Evolutionary conservation across 23 red algal species (phyloP), one percentile per base, ranked within the genome.

Genomic region (Gracilaria domingensis): DNA sequence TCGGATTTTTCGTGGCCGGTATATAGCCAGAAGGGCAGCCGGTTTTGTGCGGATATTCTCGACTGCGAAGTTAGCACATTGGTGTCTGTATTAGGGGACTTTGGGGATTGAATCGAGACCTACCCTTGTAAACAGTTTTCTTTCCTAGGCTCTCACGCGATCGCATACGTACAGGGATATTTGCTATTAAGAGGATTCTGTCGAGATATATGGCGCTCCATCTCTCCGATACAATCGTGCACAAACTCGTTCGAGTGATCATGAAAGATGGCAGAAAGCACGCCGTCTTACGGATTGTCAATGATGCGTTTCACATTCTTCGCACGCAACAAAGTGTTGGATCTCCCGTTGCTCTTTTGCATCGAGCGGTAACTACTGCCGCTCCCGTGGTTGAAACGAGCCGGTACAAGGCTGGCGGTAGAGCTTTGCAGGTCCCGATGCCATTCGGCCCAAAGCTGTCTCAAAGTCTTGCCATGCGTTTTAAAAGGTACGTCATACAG

Each of bases 161-260:
- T n/a, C n/a, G n/a, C n/a, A n/a, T n/a, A n/a, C n/a, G n/a, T n/a
- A n/a, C n/a, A n/a, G n/a, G n/a, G n/a, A n/a, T n/a, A n/a, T n/a
- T n/a, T n/a, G n/a, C n/a, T n/a, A n/a, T n/a, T n/a, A n/a, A n/a
- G n/a, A n/a, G n/a, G n/a, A n/a, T n/a, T n/a, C n/a, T n/a, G n/a
- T n/a, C n/a, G n/a, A n/a, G n/a, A n/a, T n/a, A n/a, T n/a, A 96
- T 96, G 95, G 93, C 95, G 26, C 76, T 93, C 48, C 80, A 93
- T 26, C 35, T 71, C 18, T 59, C 51, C 26, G 87, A 93, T 73
- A 53, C 67, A 32, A 73, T 89, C 23, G 54, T 96, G 8, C 74
- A 88, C 23, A 87, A 88, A 37, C 72, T 96, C 36, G 78, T 84
- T 1, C 75, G 89, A 36, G 86, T 93, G 9, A 87, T 96, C 20